Percentiles rank a stretch among this genome's conserved stretches.
Conservation (phyloP, 2,329 filamentous ascomycete genomes). For the Ascochyta pisi region DNA sequence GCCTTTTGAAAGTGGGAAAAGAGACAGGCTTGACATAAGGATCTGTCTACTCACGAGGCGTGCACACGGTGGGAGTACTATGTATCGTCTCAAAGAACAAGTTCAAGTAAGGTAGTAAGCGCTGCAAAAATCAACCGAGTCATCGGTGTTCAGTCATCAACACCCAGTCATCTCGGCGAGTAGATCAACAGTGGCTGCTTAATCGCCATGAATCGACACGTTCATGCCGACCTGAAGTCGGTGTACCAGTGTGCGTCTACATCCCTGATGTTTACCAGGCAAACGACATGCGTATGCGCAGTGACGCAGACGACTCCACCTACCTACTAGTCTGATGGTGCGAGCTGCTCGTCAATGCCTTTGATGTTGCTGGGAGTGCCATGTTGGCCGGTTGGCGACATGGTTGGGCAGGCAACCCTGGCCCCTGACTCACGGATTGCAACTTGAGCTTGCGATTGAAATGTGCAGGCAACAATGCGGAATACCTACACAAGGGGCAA, state of each 20-base stretch:
- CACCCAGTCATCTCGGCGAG: not conserved
- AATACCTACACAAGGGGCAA: not conserved
- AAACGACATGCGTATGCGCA: conserved; percentile 20
- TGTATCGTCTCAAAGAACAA: too few relatives aligned
- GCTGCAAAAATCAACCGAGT: too few relatives aligned
- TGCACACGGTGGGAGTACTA: too few relatives aligned
- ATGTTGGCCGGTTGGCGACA: conserved; percentile 15
- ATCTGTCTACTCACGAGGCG: too few relatives aligned
- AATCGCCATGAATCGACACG: not conserved
- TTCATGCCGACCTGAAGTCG: too few relatives aligned
- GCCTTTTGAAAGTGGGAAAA: too few relatives aligned
- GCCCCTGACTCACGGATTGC: conserved; percentile 28
- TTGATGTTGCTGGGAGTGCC: conserved; percentile 20
- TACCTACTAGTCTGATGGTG: conserved; percentile 6
- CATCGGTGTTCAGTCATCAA: not conserved
- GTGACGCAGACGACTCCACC: conserved; percentile 32
- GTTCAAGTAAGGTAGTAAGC: too few relatives aligned
- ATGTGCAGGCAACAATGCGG: not conserved
- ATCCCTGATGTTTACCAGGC: conserved; percentile 23
- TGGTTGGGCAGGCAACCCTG: conserved; percentile 25
- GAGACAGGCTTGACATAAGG: too few relatives aligned
- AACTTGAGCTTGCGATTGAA: conserved; percentile 1
- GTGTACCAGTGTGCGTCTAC: conserved; percentile 10
- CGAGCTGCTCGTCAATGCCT: conserved; percentile 31
- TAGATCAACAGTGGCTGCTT: not conserved